phyloP scores from a whole-genome alignment of 495 filamentous ascomycete genomes.

The Podospora didyma region DNA sequence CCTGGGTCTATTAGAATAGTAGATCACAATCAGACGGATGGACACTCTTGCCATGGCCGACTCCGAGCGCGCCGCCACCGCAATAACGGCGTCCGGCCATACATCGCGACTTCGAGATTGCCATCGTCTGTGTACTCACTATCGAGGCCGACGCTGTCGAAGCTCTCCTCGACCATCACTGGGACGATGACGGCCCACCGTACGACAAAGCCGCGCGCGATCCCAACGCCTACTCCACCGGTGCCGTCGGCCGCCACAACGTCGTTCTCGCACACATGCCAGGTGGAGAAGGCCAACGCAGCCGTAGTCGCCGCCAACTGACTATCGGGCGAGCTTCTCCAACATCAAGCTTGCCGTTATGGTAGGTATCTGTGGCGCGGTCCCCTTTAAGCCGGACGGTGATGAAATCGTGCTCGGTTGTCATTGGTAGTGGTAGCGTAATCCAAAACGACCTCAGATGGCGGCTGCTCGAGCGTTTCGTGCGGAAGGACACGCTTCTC shows the following conservation, averaged over 20 bases:
- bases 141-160: conserved; percentile 26
- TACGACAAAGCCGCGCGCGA: conserved; percentile 21
- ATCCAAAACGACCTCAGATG: neutral
- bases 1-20: no score
- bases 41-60: no score
- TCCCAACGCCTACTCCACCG: conserved; percentile 32
- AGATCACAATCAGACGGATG: no score
- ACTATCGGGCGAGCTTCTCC: conserved; percentile 26
- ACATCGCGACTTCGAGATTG: conserved; percentile 21
- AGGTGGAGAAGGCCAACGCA: conserved; percentile 27
- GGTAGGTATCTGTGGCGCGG: conserved; percentile 32
- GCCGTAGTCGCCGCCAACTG: conserved; percentile 26
- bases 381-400: conserved; percentile 5
- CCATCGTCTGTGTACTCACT: conserved; percentile 32
- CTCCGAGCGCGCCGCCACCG: no score
- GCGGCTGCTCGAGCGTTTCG: no score
- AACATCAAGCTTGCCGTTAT: conserved; percentile 18
- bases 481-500: no score
- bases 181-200: conserved; percentile 6
- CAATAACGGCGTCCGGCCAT: neutral
- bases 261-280: conserved; percentile 32
- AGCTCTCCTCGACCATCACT: conserved; percentile 21
- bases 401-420: no score
- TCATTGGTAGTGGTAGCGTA: neutral
- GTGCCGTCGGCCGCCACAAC: conserved; percentile 31